Evolutionary conservation across 495 filamentous ascomycete genomes (phyloP), one percentile per base, ranked within the genome.

Genomic region (Penicillium turbatum): DNA sequence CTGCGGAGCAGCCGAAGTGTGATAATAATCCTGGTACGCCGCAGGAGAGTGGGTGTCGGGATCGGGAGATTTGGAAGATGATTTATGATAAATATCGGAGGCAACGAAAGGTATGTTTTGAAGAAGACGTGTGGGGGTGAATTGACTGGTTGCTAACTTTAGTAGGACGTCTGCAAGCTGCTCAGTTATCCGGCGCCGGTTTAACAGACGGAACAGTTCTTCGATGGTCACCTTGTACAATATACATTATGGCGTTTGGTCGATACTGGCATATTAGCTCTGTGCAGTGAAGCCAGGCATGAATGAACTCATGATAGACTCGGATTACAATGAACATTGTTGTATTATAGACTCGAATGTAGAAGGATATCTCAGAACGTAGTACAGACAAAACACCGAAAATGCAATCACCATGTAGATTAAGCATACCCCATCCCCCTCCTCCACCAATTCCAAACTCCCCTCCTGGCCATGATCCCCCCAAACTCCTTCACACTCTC

Each of bases 21-120:
- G 78, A 80, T 46, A 75, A 78, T 32, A 65, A 58, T 46, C 74
- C 68, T 42, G 76, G 65, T 46, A 75, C 56, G 50, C 59, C 57
- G 61, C 71, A 69, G 34, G 72, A 75, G 55, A 74, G 70, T 59
- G 75, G 79, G 13, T 90, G 88, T 67, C 71, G 75, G 2, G 81
- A 86, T 46, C 75, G 84, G 41, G 79, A 84, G 48, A 69, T 88
- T 0, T 90, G 87, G 87, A 82, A 82, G 66, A 71, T 75, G n/a
- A 65, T 90, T 44, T 91, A 89, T 70, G 72, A 80, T 50, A 84
- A 88, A 60, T 91, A 88, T 60, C 70, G 78, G 29, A 63, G 74
- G 41, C 73, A 79, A 53, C 73, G 87, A 60, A 80, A 80, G 76
- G 85, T 84, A 60, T 26, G 75, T 70, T 0, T 16, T 2, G 21